Conservation (phyloP, 257 asterid genomes). For the Solanum appendiculatum region DNA sequence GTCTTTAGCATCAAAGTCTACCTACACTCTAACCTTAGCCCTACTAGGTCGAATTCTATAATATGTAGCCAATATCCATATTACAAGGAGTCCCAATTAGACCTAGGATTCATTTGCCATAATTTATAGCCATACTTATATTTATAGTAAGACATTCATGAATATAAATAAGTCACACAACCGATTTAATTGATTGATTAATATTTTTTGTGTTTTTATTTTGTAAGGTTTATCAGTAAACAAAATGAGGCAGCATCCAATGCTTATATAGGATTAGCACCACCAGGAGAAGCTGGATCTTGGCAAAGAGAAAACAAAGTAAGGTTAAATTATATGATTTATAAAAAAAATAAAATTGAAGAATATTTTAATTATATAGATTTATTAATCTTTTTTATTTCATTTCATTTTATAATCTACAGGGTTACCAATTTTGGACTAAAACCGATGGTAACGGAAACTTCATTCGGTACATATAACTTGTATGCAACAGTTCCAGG, state of each 20-base stretch:
- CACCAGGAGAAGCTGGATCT: conserved; percentile 53
- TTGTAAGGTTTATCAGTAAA: conserved; percentile 23
- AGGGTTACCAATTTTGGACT: conserved; percentile 74
- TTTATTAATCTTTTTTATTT: neutral
- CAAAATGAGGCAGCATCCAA: conserved; percentile 27
- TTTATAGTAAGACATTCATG: no score
- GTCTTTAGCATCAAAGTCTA: no score
- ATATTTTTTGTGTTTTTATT: neutral
- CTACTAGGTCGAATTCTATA: no score
- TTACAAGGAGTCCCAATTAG: no score
- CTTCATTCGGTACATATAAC: conserved; percentile 39
- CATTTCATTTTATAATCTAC: neutral
- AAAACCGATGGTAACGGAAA: conserved; percentile 23
- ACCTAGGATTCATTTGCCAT: no score
- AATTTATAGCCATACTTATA: no score
- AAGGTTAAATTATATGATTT: neutral
- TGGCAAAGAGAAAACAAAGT: conserved; percentile 71
- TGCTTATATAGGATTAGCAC: conserved; percentile 50
- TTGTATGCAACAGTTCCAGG: conserved; percentile 49
- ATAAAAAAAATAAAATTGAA: neutral
- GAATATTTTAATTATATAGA: neutral
- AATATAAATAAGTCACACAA: no score
- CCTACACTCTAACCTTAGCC: no score
- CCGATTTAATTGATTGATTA: neutral
- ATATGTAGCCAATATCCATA: no score